A percentile compares a stretch with the other conserved stretches of the same genome.
phyloP scores from a whole-genome alignment of 1,284 basidiomycete species.

The Austroboletus novae-zelandiae region DNA sequence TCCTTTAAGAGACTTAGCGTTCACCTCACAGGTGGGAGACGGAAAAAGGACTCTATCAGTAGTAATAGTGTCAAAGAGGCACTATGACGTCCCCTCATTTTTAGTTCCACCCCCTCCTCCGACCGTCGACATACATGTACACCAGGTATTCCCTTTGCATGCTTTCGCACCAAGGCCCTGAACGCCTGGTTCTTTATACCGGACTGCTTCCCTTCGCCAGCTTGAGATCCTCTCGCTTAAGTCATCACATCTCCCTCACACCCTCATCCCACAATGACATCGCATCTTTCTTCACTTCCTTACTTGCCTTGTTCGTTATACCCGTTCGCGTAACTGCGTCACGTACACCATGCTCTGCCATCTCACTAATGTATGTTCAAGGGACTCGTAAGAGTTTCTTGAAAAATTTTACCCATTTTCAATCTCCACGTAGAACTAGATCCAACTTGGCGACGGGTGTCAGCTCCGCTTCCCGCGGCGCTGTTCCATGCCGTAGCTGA shows the following conservation, averaged over 20 bases:
- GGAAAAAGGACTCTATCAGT: constrained; percentile 54
- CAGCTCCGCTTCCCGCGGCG: too few species aligned
- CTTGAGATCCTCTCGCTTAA: constrained; percentile 4
- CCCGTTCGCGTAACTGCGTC: constrained; percentile 30
- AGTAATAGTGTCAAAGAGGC: constrained; percentile 33
- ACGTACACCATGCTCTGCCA: constrained; percentile 30
- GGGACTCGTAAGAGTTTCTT: constrained; percentile 8
- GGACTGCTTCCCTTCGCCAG: constrained; percentile 5
- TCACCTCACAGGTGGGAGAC: constrained; percentile 34
- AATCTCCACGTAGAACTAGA: neutral
- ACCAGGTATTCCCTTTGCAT: constrained; percentile 12
- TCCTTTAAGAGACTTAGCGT: constrained; percentile 54
- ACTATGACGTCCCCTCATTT: constrained; percentile 25
- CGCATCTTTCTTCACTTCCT: constrained; percentile 8
- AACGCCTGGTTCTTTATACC: constrained; percentile 6
- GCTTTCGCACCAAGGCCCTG: constrained; percentile 7
- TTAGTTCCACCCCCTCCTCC: neutral
- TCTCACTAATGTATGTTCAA: constrained; percentile 32
- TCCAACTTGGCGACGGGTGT: neutral
- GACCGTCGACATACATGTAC: constrained; percentile 21
- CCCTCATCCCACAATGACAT: constrained; percentile 9
- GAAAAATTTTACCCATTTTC: constrained; percentile 9
- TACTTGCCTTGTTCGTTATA: constrained; percentile 25
- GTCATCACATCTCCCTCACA: constrained; percentile 12
- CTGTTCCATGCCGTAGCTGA: too few species aligned